phyloP scores from a whole-genome alignment of 148 eudicot species.

The Cornus kousa region DNA sequence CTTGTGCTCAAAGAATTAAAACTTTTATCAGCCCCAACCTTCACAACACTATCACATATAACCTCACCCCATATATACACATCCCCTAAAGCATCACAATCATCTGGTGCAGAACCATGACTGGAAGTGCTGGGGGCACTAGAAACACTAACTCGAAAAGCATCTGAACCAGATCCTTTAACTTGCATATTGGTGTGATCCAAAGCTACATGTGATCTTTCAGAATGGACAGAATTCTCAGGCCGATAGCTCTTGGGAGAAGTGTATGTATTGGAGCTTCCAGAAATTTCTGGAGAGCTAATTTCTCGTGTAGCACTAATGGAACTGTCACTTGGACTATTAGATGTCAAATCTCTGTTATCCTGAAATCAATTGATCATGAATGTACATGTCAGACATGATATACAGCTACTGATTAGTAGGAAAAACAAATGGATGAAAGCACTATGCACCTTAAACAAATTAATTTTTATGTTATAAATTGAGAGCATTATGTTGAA shows the following conservation, averaged over 20 bases:
- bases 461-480: not conserved
- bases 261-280: constrained; percentile 43
- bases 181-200: constrained; percentile 81
- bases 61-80: constrained; percentile 98
- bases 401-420: not conserved
- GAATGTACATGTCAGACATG: not conserved
- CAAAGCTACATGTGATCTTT: constrained; percentile 68
- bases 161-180: constrained; percentile 76
- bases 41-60: constrained; percentile 55
- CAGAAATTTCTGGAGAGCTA: constrained; percentile 71
- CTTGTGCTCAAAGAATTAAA: constrained; percentile 37
- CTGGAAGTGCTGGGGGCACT: constrained; percentile 97
- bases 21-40: constrained; percentile 52
- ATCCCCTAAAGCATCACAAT: constrained; percentile 89
- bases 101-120: constrained; percentile 93
- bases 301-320: constrained; percentile 53
- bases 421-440: not conserved
- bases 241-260: constrained; percentile 54
- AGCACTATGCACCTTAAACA: not conserved
- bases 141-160: constrained; percentile 87
- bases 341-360: constrained; percentile 66
- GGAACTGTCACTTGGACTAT: constrained; percentile 78
- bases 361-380: constrained; percentile 51
- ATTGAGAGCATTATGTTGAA: too few species aligned
- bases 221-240: constrained; percentile 45